Evolutionary conservation across 176 grass and related monocot species (phyloP), one percentile per base, ranked within the genome.

Genomic region (Oryza brachyantha): DNA sequence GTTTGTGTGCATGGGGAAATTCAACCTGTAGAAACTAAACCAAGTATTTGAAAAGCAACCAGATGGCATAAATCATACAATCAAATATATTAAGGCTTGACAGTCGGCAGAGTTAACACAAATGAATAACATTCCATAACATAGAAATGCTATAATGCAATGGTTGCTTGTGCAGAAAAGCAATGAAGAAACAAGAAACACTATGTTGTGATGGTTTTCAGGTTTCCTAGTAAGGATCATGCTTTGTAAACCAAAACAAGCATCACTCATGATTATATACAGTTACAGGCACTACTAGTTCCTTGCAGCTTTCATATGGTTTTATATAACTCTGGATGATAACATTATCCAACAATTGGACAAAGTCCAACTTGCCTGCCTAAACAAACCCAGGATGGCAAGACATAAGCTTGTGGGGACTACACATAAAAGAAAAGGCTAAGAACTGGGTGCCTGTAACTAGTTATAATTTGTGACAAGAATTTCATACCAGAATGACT

Each of bases 131-230:
- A n/a, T 77, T 37, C 21, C 35, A 62, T 28, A 69, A 45, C 28
- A 48, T n/a, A 37, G 52, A 70, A 70, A 84, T 61, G 29, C 78
- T 70, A 22, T 21, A 28, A 83, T 3, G 37, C 2, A 66, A 29
- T 22, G 28, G 40, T 71, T 70, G 19, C 50, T 34, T 26, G 19
- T 61, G 0, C 9, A 72, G 19, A 41, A 70, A 61, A 61, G 11
- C 21, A 37, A 62, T 50, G 59, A 43, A 3, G 5, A 26, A 24
- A 26, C 19, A 5, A n/a, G 34, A 61, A 60, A 66, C 13, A 14
- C 42, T 57, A 24, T 57, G 60, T 71, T 64, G 13, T 43, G 36
- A n/a, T 26, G 13, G 0, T 63, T 48, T 3, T 48, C 32, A 19
- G 45, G 72, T 26, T 61, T 29, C 3, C 2, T 4, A 14, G 11